Conservation (phyloP, 208 protist species). For the Crithidia mellificae region DNA sequence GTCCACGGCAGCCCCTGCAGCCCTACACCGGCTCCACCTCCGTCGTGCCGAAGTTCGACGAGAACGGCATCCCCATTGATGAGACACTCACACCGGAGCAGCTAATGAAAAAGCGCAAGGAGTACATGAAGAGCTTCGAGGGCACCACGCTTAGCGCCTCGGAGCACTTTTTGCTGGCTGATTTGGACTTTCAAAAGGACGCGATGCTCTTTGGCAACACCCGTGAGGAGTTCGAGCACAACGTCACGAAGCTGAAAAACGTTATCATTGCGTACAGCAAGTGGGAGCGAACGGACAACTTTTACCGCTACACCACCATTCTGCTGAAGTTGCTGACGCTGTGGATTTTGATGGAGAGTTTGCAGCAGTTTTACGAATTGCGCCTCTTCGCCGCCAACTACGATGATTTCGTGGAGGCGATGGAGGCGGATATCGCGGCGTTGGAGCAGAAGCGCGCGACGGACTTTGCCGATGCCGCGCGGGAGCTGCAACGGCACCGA, state of each 20-base stretch:
- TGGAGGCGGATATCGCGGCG: conserved; percentile 52
- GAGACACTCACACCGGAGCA: conserved; percentile 61
- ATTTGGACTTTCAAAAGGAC: conserved; percentile 89
- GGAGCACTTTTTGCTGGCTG: conserved; percentile 88
- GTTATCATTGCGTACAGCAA: conserved; percentile 78
- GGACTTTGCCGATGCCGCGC: conserved; percentile 47
- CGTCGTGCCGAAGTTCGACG: conserved; percentile 63
- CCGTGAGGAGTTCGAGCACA: conserved; percentile 81
- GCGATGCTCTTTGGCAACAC: conserved; percentile 80
- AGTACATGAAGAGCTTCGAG: conserved; percentile 84
- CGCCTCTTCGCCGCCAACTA: conserved; percentile 66
- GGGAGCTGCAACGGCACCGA: conserved; percentile 43
- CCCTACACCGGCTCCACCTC: conserved; percentile 47
- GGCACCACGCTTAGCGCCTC: conserved; percentile 75
- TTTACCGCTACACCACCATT: conserved; percentile 82
- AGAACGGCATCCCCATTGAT: conserved; percentile 75
- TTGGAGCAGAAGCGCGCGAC: conserved; percentile 36
- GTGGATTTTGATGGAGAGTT: conserved; percentile 74
- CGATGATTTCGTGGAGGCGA: conserved; percentile 70
- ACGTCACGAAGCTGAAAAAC: conserved; percentile 78
- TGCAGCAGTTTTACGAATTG: conserved; percentile 84
- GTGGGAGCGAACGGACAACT: conserved; percentile 87
- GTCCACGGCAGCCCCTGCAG: conserved; percentile 65
- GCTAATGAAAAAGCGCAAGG: conserved; percentile 62
- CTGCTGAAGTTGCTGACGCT: conserved; percentile 64